Conservation (phyloP, 2,329 filamentous ascomycete species). For the Fusarium hostae region DNA sequence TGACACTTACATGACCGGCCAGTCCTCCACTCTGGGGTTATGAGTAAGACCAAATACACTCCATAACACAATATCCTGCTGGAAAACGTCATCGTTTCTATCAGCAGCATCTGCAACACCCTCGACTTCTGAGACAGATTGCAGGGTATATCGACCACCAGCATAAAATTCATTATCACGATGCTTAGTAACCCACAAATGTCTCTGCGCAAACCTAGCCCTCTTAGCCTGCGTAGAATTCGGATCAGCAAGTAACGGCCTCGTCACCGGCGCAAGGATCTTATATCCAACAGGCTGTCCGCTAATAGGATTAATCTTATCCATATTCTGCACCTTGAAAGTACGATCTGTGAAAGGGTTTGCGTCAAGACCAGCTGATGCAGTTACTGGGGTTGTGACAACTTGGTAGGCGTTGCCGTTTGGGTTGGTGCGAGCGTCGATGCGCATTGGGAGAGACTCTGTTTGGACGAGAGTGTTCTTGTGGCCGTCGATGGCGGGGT, state of each 20-base stretch:
- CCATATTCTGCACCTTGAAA: conserved; percentile 62
- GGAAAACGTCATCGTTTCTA: conserved; percentile 6
- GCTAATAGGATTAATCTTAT: conserved; percentile 55
- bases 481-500: conserved; percentile 71
- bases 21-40: conserved; percentile 6
- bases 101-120: conserved; percentile 9
- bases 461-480: conserved; percentile 63
- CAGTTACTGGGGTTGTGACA: conserved; percentile 58
- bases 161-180: conserved; percentile 58
- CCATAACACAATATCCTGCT: conserved; percentile 13
- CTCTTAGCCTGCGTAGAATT: conserved; percentile 54
- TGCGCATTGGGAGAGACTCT: conserved; percentile 57
- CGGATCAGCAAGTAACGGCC: conserved; percentile 54
- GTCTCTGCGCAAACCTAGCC: conserved; percentile 56
- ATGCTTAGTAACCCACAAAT: conserved; percentile 59
- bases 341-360: conserved; percentile 60
- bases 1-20: not conserved
- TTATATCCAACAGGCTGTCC: conserved; percentile 61
- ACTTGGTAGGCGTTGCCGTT: conserved; percentile 57
- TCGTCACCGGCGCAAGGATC: conserved; percentile 54
- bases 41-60: conserved; percentile 15
- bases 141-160: conserved; percentile 53
- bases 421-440: conserved; percentile 56
- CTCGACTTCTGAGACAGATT: conserved; percentile 7
- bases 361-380: conserved; percentile 58